Evolutionary conservation across 306 rosid species (phyloP), one percentile per base, ranked within the genome.

Genomic region (Quercus aquifolioides): DNA sequence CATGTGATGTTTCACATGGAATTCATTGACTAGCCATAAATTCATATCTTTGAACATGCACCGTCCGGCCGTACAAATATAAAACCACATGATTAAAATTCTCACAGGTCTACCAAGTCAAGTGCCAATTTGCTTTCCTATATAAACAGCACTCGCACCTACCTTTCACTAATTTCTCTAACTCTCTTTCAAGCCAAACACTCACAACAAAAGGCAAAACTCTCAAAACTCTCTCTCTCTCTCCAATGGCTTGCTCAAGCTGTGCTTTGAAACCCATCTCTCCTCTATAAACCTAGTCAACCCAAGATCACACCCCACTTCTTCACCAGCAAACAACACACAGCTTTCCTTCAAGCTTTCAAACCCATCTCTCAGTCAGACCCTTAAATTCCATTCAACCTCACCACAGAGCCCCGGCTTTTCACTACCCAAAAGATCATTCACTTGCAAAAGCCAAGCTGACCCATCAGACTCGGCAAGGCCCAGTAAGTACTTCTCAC

Each of bases 401-500:
- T 62, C 82, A 1, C 75, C 73, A 26, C 79, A 21, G 7, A 28
- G 71, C 65, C 46, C 41, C 25, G 20, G 43, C 71, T 33, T 74
- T 12, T 80, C 87, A 49, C 12, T 78, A 0, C 60, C 83, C 43
- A 73, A 13, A 55, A 85, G 73, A 69, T 76, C 83, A 5, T 75
- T 90, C 88, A 31, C 88, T 73, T 86, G 85, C 38, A 83, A 71
- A 68, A 90, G 84, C 81, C 89, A 86, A 10, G 83, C 83, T 12
- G 67, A 56, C 35, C 54, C 78, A 18, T 60, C 84, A 25, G 87
- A 81, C 25, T 74, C 88, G 19, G 81, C 88, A 54, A n/a, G 55
- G 57, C 52, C 65, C 43, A 21, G 79, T 55, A 33, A 41, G 35
- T 55, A 13, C 19, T 21, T 81, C 54, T 49, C 54, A 49, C 54